These are phyloP conservation scores for Suillus subalutaceus DNA, from an alignment of 768 basidiomycete genomes.

Conservation along the genomic window DNA sequence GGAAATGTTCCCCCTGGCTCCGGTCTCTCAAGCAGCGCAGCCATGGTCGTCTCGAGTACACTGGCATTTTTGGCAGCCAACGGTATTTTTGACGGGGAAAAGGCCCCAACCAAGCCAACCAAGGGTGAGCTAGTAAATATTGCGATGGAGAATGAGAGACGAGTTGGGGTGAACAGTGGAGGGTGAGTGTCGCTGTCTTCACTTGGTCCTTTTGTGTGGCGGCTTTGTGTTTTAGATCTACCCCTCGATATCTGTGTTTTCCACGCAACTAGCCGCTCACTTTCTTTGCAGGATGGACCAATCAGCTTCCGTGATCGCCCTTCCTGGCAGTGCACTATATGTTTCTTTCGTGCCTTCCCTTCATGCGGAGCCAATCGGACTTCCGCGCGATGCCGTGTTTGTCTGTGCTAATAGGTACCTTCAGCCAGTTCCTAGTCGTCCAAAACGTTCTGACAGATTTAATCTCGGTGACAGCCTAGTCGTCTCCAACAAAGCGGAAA, in stretches of 20 bases:
- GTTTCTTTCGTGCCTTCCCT: constrained; percentile 83
- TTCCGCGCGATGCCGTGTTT: constrained; percentile 46
- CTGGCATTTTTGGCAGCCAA: constrained; percentile 81
- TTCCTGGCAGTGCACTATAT: constrained; percentile 70
- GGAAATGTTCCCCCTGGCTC: constrained; percentile 88
- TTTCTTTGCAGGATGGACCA: constrained; percentile 76
- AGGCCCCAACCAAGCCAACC: constrained; percentile 48
- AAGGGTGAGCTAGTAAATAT: constrained; percentile 79
- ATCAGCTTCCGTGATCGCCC: constrained; percentile 82
- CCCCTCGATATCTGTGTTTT: not conserved
- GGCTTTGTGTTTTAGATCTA: not conserved
- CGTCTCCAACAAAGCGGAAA: constrained; percentile 76
- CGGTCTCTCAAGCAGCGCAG: constrained; percentile 86
- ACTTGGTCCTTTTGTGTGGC: not conserved
- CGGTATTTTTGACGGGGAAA: constrained; percentile 48
- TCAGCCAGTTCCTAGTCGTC: constrained; percentile 56
- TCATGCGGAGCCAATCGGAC: constrained; percentile 62
- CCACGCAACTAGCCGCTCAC: constrained; percentile 13
- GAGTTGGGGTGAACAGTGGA: constrained; percentile 82
- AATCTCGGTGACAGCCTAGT: constrained; percentile 44
- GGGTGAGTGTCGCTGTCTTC: constrained; percentile 49
- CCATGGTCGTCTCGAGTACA: constrained; percentile 88
- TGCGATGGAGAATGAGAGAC: constrained; percentile 82
- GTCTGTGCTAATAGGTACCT: constrained; percentile 29
- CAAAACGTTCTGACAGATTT: constrained; percentile 55